These are phyloP conservation scores for Pyrenula massariospora DNA, from an alignment of 495 filamentous ascomycete species.

Conservation along the genomic window DNA sequence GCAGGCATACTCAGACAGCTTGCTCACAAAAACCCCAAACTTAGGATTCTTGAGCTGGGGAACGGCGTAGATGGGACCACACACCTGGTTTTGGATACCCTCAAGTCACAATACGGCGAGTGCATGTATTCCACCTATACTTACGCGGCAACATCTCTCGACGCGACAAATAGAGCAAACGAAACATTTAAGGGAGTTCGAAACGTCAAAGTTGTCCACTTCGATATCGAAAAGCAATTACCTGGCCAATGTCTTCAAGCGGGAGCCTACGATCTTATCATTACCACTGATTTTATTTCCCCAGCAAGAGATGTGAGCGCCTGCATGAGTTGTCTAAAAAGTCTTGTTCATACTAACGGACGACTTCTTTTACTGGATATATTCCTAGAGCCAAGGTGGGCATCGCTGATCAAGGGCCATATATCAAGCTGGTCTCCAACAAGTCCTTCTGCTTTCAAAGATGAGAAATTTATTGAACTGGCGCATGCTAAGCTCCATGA, in stretches of 20 bases:
- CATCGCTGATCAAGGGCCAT: too few species aligned
- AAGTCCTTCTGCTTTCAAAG: too few species aligned
- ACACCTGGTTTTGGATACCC: conserved; percentile 1
- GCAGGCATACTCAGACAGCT: too few species aligned
- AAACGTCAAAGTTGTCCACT: conserved; percentile 8
- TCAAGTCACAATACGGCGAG: conserved; percentile 5
- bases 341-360: too few species aligned
- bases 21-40: conserved; percentile 14
- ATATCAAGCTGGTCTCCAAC: too few species aligned
- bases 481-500: too few species aligned
- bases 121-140: conserved; percentile 21
- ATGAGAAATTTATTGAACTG: too few species aligned
- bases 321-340: too few species aligned
- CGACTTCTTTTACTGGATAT: too few species aligned
- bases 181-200: conserved; percentile 14
- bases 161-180: conserved; percentile 22
- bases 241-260: conserved; percentile 17
- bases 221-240: conserved; percentile 4
- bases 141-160: conserved; percentile 31
- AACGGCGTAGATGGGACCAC: conserved; percentile 21
- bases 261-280: conserved; percentile 16
- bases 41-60: conserved; percentile 26
- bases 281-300: too few species aligned
- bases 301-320: too few species aligned
- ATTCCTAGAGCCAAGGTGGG: too few species aligned